phyloP scores from a whole-genome alignment of 177 flowering plant genomes.

The Vitis hybrid region DNA sequence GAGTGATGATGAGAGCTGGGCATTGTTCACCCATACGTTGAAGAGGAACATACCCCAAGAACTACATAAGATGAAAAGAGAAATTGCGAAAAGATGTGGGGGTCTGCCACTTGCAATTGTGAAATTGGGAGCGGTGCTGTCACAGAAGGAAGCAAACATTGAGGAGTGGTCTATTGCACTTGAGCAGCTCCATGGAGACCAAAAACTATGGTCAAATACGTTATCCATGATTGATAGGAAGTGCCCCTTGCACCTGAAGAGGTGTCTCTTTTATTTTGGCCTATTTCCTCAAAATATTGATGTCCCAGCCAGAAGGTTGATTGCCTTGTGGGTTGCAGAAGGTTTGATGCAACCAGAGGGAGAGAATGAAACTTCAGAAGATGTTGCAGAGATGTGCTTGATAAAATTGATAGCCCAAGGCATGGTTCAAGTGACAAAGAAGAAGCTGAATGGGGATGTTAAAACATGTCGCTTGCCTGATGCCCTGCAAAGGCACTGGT shows the following conservation, averaged over 20 bases:
- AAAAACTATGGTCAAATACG: background rate
- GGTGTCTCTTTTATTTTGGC: background rate
- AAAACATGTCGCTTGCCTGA: conserved; percentile 2
- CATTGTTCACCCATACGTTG: background rate
- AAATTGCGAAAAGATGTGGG: background rate
- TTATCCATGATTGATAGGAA: background rate
- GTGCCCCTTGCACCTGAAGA: background rate
- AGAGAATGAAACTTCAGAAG: background rate
- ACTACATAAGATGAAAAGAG: background rate
- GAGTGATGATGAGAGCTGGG: conserved; percentile 6
- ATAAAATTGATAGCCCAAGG: background rate
- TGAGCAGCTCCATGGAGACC: fast-evolving
- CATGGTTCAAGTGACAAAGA: conserved; percentile 1
- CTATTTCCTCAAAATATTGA: background rate
- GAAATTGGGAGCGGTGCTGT: too few species aligned
- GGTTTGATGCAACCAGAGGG: background rate
- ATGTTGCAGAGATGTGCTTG: background rate
- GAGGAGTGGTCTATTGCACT: too few species aligned
- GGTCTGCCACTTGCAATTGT: background rate
- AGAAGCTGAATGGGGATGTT: background rate
- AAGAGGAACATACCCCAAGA: background rate
- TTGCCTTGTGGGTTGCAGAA: conserved; percentile 1
- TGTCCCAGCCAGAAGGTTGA: background rate
- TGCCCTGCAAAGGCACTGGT: background rate
- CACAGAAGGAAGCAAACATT: too few species aligned